These are phyloP conservation scores for Plantago elongata DNA, from an alignment of 257 asterid species.

Conservation along the genomic window DNA sequence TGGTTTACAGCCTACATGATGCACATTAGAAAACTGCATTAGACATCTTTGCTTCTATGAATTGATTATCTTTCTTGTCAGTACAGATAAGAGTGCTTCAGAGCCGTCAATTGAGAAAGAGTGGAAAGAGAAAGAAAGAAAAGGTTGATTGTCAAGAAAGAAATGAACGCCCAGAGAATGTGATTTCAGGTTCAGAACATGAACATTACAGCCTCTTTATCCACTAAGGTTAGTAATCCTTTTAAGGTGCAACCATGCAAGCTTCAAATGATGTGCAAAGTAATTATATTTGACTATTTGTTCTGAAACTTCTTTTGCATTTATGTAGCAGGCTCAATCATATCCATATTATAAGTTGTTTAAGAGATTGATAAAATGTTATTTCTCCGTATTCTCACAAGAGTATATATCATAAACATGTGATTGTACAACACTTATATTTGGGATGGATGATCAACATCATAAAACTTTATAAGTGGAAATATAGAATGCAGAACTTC, in stretches of 20 bases:
- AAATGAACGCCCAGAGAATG: no score
- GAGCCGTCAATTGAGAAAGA: constrained; percentile 6
- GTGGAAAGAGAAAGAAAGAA: no score
- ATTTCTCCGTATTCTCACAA: neutral
- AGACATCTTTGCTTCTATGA: neutral
- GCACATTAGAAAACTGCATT: constrained; percentile 5
- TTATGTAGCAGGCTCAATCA: neutral
- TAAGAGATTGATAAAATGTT: neutral
- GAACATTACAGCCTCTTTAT: no score
- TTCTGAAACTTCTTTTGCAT: neutral
- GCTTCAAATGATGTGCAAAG: no score
- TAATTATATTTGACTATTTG: no score
- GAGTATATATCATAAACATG: neutral
- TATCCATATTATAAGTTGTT: neutral
- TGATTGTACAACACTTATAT: no score
- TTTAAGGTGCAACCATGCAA: no score
- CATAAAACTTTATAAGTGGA: neutral
- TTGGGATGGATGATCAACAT: neutral
- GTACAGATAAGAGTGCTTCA: constrained; percentile 9
- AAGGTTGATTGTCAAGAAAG: no score
- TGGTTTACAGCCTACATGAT: constrained; percentile 60
- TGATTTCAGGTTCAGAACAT: no score
- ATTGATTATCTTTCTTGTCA: neutral
- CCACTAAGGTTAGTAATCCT: no score
- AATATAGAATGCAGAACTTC: neutral